Conservation (phyloP, 2,329 filamentous ascomycete genomes). For the Aspergillus tanneri region DNA sequence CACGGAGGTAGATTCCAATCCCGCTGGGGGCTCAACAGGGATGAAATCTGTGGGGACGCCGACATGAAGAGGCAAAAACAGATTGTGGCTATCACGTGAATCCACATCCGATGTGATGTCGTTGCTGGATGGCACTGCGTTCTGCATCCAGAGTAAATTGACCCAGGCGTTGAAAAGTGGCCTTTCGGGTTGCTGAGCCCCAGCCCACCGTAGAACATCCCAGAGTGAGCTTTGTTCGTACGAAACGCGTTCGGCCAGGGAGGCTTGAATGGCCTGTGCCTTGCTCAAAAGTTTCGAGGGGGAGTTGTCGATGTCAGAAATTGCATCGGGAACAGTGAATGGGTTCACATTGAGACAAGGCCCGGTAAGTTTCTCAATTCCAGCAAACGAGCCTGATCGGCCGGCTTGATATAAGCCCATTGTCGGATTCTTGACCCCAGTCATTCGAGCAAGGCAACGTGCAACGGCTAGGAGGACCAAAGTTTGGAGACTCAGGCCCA, state of each 20-base stretch:
- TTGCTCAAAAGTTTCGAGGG: constrained; percentile 8
- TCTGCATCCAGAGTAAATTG: constrained; percentile 34
- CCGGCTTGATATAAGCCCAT: constrained; percentile 36
- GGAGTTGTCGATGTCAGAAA: too few species aligned
- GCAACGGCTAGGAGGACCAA: constrained; percentile 31
- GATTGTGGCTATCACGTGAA: neutral
- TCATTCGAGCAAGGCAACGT: constrained; percentile 24
- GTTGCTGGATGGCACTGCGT: constrained; percentile 5
- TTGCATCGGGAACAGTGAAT: constrained; percentile 20
- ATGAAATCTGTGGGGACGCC: constrained; percentile 30
- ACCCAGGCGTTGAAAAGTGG: constrained; percentile 34
- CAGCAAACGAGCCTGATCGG: constrained; percentile 28
- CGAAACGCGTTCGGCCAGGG: constrained; percentile 27
- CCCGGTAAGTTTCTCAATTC: constrained; percentile 26
- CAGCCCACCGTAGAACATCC: constrained; percentile 25
- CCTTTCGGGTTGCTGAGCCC: constrained; percentile 1
- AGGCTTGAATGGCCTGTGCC: constrained; percentile 20
- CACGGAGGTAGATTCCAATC: constrained; percentile 19
- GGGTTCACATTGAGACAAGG: constrained; percentile 36
- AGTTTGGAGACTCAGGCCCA: constrained; percentile 26
- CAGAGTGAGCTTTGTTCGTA: constrained; percentile 32
- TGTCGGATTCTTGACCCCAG: constrained; percentile 20
- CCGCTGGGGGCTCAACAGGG: constrained; percentile 13
- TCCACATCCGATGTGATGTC: constrained; percentile 3
- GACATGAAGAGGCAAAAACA: constrained; percentile 26